Evolutionary conservation across 768 basidiomycete genomes (phyloP).

Genomic region (Macrolepiota albuminosa): DNA sequence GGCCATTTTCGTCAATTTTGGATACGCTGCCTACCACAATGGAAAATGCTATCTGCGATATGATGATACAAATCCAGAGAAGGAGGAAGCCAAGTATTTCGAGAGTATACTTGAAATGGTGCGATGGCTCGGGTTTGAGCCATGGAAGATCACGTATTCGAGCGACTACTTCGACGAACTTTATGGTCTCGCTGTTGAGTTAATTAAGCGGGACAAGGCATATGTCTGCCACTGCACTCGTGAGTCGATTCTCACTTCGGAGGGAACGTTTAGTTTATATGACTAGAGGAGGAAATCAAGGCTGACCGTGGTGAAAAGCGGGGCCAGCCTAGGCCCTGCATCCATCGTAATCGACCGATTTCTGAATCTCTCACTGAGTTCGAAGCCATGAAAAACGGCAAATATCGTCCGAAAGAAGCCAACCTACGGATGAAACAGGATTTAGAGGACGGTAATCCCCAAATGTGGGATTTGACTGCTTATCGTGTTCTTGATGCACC

Average conservation of each 20-base stretch:
- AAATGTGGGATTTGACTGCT: slow-evolving; percentile 99
- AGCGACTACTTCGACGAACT: slow-evolving; percentile 93
- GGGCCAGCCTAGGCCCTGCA: slow-evolving; percentile 76
- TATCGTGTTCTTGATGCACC: slow-evolving; percentile 89
- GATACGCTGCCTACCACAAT: slow-evolving; percentile 93
- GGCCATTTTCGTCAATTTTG: slow-evolving; percentile 97
- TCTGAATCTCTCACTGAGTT: slow-evolving; percentile 87
- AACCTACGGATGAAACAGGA: slow-evolving; percentile 98
- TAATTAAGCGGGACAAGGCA: slow-evolving; percentile 87
- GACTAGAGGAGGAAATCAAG: slow-evolving; percentile 86
- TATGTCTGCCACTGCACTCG: slow-evolving; percentile 97
- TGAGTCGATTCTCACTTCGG: slow-evolving; percentile 34
- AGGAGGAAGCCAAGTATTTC: slow-evolving; percentile 94
- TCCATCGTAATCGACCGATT: slow-evolving; percentile 84
- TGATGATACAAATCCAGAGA: slow-evolving; percentile 98
- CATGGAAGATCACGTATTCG: slow-evolving; percentile 98
- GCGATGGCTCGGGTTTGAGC: slow-evolving; percentile 96
- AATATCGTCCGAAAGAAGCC: slow-evolving; percentile 88
- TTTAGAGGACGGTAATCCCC: slow-evolving; percentile 86
- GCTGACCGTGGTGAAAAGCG: slow-evolving; percentile 81
- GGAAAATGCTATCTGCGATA: slow-evolving; percentile 93
- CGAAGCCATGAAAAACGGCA: slow-evolving; percentile 86
- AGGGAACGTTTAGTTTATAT: neutral
- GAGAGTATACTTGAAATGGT: slow-evolving; percentile 95
- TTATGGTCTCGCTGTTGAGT: slow-evolving; percentile 80